phyloP scores from a whole-genome alignment of 495 filamentous ascomycete species.

The Hyphodiscus hymeniophilus region DNA sequence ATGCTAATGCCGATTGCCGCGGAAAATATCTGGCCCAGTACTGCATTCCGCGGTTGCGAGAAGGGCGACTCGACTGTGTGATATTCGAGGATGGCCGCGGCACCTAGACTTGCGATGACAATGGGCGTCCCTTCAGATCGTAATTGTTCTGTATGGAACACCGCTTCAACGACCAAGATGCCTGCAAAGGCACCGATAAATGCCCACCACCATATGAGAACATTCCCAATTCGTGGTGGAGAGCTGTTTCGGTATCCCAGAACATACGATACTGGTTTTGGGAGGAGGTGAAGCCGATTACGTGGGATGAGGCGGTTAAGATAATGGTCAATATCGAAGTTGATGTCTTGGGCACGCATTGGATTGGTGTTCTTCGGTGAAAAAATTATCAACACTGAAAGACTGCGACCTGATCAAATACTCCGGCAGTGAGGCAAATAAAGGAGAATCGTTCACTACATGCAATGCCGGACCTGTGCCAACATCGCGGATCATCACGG shows the following conservation, averaged over 20 bases:
- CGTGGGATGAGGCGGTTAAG: conserved; percentile 54
- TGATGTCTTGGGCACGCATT: conserved; percentile 7
- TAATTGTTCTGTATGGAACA: conserved; percentile 32
- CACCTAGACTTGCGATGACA: conserved; percentile 51
- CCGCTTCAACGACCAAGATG: conserved; percentile 38
- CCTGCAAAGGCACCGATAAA: conserved; percentile 46
- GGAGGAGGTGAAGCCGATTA: conserved; percentile 36
- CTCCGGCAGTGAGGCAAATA: too few relatives aligned
- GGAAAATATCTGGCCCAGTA: conserved; percentile 64
- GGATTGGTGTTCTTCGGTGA: too few relatives aligned
- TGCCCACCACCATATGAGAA: conserved; percentile 41
- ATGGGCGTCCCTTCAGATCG: conserved; percentile 31
- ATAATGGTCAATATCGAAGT: conserved; percentile 60
- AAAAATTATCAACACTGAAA: too few relatives aligned
- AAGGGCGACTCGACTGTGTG: conserved; percentile 72
- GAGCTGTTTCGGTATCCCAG: conserved; percentile 38
- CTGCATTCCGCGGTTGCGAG: conserved; percentile 69
- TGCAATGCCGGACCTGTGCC: too few relatives aligned
- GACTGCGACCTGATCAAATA: too few relatives aligned
- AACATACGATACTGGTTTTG: conserved; percentile 39
- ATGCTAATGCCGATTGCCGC: conserved; percentile 58
- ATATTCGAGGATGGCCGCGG: conserved; percentile 69
- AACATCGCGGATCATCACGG: too few relatives aligned
- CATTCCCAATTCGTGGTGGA: conserved; percentile 33
- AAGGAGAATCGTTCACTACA: too few relatives aligned